These are phyloP conservation scores for Boletus semigastroideus DNA, from an alignment of 1,284 basidiomycete species.

Conservation along the genomic window DNA sequence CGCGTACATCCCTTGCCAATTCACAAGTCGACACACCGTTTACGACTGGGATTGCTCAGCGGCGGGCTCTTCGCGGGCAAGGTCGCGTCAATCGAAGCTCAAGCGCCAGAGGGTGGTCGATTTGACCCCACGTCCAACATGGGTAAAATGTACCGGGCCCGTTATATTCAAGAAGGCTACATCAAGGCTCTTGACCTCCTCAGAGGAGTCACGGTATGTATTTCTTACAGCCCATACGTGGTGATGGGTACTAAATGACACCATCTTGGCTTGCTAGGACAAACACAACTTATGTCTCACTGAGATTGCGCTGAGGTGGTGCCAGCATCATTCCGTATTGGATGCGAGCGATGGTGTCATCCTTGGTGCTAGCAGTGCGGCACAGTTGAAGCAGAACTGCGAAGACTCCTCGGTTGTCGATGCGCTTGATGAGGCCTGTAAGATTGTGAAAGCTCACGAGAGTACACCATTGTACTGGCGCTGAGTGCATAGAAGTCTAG, in stretches of 20 bases:
- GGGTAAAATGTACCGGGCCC: conserved; percentile 42
- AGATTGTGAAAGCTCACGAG: conserved; percentile 40
- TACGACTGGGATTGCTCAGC: conserved; percentile 1
- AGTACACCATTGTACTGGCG: conserved; percentile 51
- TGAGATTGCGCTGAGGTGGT: conserved; percentile 49
- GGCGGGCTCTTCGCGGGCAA: conserved; percentile 38
- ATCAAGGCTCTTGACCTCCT: conserved; percentile 47
- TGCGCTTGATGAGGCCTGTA: conserved; percentile 51
- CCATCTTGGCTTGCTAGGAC: conserved; percentile 23
- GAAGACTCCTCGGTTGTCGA: conserved; percentile 42
- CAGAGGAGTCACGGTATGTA: conserved; percentile 38
- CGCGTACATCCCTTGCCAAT: conserved; percentile 25
- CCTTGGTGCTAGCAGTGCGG: conserved; percentile 40
- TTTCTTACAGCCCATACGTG: not conserved
- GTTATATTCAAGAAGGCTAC: conserved; percentile 47
- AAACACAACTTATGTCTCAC: conserved; percentile 42
- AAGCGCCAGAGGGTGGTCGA: conserved; percentile 35
- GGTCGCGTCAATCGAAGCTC: conserved; percentile 33
- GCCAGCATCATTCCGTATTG: conserved; percentile 47
- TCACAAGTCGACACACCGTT: not conserved
- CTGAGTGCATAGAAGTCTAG: conserved; percentile 23
- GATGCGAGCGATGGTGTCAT: conserved; percentile 42
- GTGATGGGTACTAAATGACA: not conserved
- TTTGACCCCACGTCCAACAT: conserved; percentile 33
- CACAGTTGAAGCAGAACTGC: conserved; percentile 39